Conservation (phyloP, 2,329 filamentous ascomycete species). For the Epichloe gansuensis region DNA sequence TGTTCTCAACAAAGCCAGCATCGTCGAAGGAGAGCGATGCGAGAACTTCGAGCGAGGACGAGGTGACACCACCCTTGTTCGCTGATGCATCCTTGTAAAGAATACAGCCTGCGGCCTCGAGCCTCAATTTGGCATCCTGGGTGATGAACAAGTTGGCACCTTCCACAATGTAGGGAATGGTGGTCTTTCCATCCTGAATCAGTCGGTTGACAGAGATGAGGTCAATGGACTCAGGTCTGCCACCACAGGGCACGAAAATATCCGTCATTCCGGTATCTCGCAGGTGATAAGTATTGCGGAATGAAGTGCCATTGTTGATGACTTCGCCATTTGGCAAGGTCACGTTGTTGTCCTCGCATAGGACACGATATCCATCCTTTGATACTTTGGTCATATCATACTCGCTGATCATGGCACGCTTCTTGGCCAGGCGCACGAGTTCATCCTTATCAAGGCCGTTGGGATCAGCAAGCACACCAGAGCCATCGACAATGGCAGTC, state of each 20-base stretch:
- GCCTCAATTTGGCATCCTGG: conserved; percentile 88
- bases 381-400: conserved; percentile 83
- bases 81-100: conserved; percentile 96
- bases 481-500: conserved; percentile 87
- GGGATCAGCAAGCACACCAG: conserved; percentile 87
- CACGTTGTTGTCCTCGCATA: conserved; percentile 83
- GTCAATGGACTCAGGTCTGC: conserved; percentile 92
- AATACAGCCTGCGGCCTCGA: conserved; percentile 90
- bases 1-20: conserved; percentile 74
- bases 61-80: conserved; percentile 98
- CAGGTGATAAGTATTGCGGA: conserved; percentile 96
- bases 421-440: conserved; percentile 71
- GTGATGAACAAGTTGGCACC: conserved; percentile 98
- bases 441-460: conserved; percentile 78
- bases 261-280: conserved; percentile 68
- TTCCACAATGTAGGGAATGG: conserved; percentile 91
- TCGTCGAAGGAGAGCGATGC: conserved; percentile 94
- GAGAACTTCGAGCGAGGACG: conserved; percentile 89
- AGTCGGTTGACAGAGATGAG: conserved; percentile 76
- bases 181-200: conserved; percentile 78
- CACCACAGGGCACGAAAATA: conserved; percentile 89
- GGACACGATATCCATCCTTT: conserved; percentile 74
- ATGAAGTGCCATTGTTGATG: conserved; percentile 80
- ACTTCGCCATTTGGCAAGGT: conserved; percentile 80
- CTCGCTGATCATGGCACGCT: conserved; percentile 77